Evolutionary conservation across 2,329 filamentous ascomycete species (phyloP).

Genomic region (Pestalotiopsis sp.): DNA sequence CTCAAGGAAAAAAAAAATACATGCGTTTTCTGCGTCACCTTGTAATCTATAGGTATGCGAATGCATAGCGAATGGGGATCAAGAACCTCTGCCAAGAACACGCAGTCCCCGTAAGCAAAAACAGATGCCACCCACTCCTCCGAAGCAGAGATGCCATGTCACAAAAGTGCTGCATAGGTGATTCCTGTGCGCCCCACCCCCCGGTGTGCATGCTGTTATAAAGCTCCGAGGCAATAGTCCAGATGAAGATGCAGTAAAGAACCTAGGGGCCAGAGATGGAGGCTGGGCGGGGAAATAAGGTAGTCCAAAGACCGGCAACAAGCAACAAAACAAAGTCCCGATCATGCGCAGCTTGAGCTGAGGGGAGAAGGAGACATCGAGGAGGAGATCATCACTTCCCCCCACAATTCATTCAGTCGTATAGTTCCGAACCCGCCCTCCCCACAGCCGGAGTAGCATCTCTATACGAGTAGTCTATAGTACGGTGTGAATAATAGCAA

Average conservation of each 20-base stretch:
- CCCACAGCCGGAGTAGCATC: background rate
- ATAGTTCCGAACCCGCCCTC: background rate
- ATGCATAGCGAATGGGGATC: background rate
- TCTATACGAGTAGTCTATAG: too few relatives aligned
- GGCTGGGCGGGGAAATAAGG: background rate
- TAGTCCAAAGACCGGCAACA: too few relatives aligned
- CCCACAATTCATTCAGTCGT: background rate
- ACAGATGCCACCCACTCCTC: background rate
- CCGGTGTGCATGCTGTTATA: background rate
- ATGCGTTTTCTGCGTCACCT: too few relatives aligned
- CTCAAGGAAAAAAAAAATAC: too few relatives aligned
- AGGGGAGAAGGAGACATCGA: too few relatives aligned
- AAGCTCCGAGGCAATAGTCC: background rate
- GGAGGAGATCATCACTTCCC: background rate
- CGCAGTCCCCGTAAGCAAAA: background rate
- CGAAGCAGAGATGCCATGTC: background rate
- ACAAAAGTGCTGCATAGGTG: background rate
- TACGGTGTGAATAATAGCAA: too few relatives aligned
- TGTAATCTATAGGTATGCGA: background rate
- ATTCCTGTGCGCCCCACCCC: background rate
- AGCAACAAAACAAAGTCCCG: too few relatives aligned
- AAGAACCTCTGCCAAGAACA: background rate
- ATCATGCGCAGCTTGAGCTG: too few relatives aligned
- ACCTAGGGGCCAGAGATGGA: background rate
- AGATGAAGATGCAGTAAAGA: background rate